Evolutionary conservation across 495 filamentous ascomycete species (phyloP).

Genomic region (Lepraria neglecta): DNA sequence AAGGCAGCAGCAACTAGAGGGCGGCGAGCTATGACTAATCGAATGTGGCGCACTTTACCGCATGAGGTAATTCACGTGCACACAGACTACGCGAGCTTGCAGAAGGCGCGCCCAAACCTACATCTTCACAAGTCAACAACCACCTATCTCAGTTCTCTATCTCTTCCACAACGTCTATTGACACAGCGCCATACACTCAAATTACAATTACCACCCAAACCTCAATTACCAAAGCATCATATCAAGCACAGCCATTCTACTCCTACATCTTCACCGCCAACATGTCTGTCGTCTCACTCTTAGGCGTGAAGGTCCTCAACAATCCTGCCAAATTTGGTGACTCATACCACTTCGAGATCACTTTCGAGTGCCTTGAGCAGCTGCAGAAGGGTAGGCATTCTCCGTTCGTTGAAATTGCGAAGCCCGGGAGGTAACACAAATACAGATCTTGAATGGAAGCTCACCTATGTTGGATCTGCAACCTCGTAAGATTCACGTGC

Average conservation of each 20-base stretch:
- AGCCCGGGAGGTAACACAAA: conserved; percentile 18
- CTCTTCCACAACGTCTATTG: background rate
- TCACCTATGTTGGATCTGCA: conserved; percentile 97
- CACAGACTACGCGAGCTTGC: background rate
- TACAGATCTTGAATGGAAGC: conserved; percentile 97
- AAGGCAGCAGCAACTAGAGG: too few species aligned
- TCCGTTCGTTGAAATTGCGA: background rate
- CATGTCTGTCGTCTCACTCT: conserved; percentile 95
- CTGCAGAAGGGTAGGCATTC: conserved; percentile 71
- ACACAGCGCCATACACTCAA: background rate
- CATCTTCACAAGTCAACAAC: background rate
- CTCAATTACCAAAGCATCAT: background rate
- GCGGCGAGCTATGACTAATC: too few species aligned
- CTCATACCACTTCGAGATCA: conserved; percentile 94
- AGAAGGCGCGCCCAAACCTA: background rate
- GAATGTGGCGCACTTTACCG: too few species aligned
- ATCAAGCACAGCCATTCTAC: background rate
- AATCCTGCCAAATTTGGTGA: conserved; percentile 88
- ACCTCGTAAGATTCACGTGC: conserved; percentile 63
- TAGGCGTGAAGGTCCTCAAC: conserved; percentile 91
- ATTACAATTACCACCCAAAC: too few species aligned
- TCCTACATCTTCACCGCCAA: conserved; percentile 31
- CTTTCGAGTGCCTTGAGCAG: conserved; percentile 91
- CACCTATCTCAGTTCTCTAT: background rate
- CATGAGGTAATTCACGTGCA: too few species aligned